A percentile compares a stretch with the other conserved stretches of the same genome.
phyloP scores from a whole-genome alignment of 345 rosid genomes.

The Eutrema japonicum region DNA sequence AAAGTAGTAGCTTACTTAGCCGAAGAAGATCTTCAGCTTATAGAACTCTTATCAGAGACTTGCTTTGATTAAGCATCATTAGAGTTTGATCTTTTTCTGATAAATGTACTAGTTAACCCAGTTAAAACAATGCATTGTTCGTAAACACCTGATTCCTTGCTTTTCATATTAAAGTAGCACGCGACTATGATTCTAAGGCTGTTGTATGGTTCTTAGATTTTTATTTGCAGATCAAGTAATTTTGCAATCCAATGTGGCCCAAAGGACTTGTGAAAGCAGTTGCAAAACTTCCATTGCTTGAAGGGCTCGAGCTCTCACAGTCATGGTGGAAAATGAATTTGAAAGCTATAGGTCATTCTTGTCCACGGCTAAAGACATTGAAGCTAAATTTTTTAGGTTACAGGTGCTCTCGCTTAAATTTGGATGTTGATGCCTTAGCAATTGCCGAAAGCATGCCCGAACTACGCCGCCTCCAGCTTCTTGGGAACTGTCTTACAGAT shows the following conservation, averaged over 20 bases:
- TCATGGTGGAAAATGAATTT: conserved; percentile 13
- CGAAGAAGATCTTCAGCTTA: too few species aligned
- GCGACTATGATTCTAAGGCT: too few species aligned
- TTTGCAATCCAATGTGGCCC: conserved; percentile 44
- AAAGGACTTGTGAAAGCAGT: conserved; percentile 50
- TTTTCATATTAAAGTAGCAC: too few species aligned
- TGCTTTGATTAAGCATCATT: too few species aligned
- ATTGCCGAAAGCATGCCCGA: neutral
- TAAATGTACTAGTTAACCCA: too few species aligned
- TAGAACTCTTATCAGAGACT: too few species aligned
- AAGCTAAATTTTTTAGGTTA: conserved; percentile 11
- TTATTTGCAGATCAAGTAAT: conserved; percentile 45
- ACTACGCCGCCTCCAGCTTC: neutral
- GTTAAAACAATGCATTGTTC: too few species aligned
- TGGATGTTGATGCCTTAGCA: conserved; percentile 3
- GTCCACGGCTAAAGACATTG: conserved; percentile 25
- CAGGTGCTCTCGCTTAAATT: too few species aligned
- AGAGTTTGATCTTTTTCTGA: too few species aligned
- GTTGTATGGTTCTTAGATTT: too few species aligned
- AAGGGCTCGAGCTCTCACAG: conserved; percentile 54
- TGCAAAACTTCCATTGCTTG: conserved; percentile 54
- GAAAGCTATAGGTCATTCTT: conserved; percentile 26
- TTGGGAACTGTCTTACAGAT: neutral
- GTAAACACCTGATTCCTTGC: too few species aligned
- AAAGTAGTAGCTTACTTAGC: too few species aligned